Evolutionary conservation across 2,329 filamentous ascomycete genomes (phyloP).

Genomic region (Septoria linicola): DNA sequence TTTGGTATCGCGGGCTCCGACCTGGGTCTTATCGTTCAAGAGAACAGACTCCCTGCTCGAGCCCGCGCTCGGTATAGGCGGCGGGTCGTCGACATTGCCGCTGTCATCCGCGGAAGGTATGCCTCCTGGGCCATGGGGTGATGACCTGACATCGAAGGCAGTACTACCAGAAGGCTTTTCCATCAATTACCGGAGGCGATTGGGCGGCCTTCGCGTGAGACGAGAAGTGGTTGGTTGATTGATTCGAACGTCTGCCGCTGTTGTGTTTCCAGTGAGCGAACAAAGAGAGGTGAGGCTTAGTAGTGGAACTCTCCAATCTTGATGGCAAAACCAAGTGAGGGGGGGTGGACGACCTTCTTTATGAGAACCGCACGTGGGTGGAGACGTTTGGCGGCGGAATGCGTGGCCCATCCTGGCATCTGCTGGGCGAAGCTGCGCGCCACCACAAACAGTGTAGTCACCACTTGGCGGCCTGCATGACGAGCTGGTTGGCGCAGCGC

Average conservation of each 20-base stretch:
- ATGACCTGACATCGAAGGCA: constrained; percentile 25
- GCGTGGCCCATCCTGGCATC: constrained; percentile 22
- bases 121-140: constrained; percentile 26
- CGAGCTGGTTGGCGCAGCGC: neutral
- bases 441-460: constrained; percentile 16
- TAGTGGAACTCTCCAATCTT: constrained; percentile 3
- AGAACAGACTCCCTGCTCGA: constrained; percentile 29
- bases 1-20: constrained; percentile 31
- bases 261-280: constrained; percentile 4
- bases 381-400: constrained; percentile 13
- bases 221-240: neutral
- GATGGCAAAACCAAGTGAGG: neutral
- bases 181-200: constrained; percentile 27
- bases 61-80: constrained; percentile 35
- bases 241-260: neutral
- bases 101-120: constrained; percentile 27
- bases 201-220: constrained; percentile 16
- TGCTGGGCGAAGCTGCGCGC: constrained; percentile 16
- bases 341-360: constrained; percentile 5
- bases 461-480: constrained; percentile 5
- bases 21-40: constrained; percentile 29
- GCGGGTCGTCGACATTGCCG: constrained; percentile 32
- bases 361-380: constrained; percentile 10
- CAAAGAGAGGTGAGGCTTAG: constrained; percentile 13
- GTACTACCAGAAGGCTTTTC: constrained; percentile 29